Conservation (phyloP, 305 asterid species). For the Solanum chacoense region DNA sequence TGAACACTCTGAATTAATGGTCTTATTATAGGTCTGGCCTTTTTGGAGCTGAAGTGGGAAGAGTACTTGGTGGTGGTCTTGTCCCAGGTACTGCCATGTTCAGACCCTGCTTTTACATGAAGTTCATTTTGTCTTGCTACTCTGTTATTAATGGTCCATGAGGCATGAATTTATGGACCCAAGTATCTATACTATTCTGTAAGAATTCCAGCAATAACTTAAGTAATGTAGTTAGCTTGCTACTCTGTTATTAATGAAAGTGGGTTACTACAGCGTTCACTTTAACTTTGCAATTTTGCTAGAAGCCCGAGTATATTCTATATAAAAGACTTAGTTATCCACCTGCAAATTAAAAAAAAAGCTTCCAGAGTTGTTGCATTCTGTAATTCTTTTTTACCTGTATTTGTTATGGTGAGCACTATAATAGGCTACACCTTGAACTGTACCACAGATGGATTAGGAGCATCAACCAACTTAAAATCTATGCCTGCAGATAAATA, state of each 20-base stretch:
- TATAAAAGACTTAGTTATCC: neutral
- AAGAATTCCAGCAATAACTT: neutral
- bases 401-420: neutral
- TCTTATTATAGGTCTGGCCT: slow-evolving; percentile 52
- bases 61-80: slow-evolving; percentile 97
- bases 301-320: neutral
- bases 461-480: neutral
- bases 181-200: neutral
- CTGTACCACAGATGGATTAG: neutral
- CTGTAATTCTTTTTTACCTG: neutral
- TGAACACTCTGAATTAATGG: neutral
- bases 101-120: neutral
- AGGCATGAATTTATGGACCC: neutral
- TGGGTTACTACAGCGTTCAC: neutral
- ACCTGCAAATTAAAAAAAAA: neutral
- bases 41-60: slow-evolving; percentile 88
- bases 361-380: neutral
- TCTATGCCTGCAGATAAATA: neutral
- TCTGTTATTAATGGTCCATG: neutral
- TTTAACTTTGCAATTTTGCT: neutral
- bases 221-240: neutral
- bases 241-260: neutral
- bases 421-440: neutral
- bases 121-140: neutral
- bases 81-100: slow-evolving; percentile 57